Evolutionary conservation across 768 basidiomycete species (phyloP).

Genomic region (Russula compacta): DNA sequence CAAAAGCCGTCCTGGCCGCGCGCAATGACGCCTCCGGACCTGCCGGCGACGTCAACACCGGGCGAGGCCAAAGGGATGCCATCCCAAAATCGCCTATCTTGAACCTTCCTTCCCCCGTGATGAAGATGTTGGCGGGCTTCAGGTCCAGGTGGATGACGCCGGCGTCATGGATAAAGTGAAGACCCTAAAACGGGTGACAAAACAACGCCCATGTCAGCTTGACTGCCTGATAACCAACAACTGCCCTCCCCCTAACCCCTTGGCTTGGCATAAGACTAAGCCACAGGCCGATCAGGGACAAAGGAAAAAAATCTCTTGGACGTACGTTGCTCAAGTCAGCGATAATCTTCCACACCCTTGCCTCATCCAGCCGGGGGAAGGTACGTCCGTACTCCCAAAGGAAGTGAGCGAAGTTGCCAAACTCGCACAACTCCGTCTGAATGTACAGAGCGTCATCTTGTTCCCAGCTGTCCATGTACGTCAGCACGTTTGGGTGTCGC

Average conservation of each 20-base stretch:
- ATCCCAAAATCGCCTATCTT: conserved; percentile 99
- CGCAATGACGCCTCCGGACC: conserved; percentile 9
- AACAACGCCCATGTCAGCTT: conserved; percentile 22
- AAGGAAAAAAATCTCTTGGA: conserved; percentile 17
- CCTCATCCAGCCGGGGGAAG: conserved; percentile 83
- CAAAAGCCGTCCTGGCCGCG: conserved; percentile 44
- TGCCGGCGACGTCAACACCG: conserved; percentile 26
- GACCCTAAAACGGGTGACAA: conserved; percentile 41
- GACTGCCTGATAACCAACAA: not conserved
- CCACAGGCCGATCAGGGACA: conserved; percentile 23
- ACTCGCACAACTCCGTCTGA: conserved; percentile 88
- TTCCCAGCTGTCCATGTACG: conserved; percentile 94
- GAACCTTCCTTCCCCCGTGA: conserved; percentile 79
- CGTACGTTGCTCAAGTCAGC: conserved; percentile 83
- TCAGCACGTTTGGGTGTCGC: conserved; percentile 73
- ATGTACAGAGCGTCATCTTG: conserved; percentile 82
- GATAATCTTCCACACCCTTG: conserved; percentile 92
- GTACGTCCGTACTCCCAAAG: conserved; percentile 82
- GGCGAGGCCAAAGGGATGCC: conserved; percentile 87
- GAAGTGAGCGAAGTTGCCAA: conserved; percentile 87
- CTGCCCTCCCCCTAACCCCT: not conserved
- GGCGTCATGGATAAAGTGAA: conserved; percentile 81
- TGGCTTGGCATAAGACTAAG: conserved; percentile 11
- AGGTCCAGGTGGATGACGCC: conserved; percentile 92
- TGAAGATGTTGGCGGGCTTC: conserved; percentile 95